phyloP scores from a whole-genome alignment of 768 basidiomycete genomes.

The Boletus speciosus region DNA sequence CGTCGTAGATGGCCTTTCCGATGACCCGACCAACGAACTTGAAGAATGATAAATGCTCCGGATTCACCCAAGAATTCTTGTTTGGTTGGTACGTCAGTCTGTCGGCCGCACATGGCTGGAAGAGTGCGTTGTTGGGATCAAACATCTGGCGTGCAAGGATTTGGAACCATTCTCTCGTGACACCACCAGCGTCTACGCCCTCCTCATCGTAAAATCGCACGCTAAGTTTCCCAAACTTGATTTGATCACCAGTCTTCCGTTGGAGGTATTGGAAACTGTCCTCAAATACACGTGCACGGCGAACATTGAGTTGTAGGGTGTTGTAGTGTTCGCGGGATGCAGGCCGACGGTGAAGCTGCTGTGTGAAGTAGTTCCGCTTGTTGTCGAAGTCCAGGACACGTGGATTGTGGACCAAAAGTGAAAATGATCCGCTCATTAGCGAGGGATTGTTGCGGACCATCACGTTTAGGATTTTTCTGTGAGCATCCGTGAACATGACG shows the following conservation, averaged over 20 bases:
- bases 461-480: slow-evolving; percentile 89
- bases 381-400: slow-evolving; percentile 98
- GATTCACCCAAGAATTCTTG: slow-evolving; percentile 90
- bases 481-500: slow-evolving; percentile 87
- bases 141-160: slow-evolving; percentile 98
- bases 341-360: slow-evolving; percentile 84
- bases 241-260: slow-evolving; percentile 88
- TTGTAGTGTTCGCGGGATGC: slow-evolving; percentile 76
- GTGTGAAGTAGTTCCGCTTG: slow-evolving; percentile 94
- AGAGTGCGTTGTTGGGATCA: slow-evolving; percentile 96
- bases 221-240: slow-evolving; percentile 96
- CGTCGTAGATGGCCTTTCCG: slow-evolving; percentile 97
- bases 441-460: slow-evolving; percentile 99
- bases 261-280: slow-evolving; percentile 94
- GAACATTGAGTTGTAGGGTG: slow-evolving; percentile 85
- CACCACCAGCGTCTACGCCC: slow-evolving; percentile 97
- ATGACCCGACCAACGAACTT: slow-evolving; percentile 97
- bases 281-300: slow-evolving; percentile 90
- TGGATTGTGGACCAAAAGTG: slow-evolving; percentile 91
- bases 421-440: slow-evolving; percentile 97
- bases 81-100: slow-evolving; percentile 94
- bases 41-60: slow-evolving; percentile 96
- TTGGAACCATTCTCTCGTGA: slow-evolving; percentile 98
- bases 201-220: slow-evolving; percentile 97
- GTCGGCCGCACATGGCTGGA: slow-evolving; percentile 97